Percentiles rank a stretch among this genome's conserved stretches.
phyloP scores from a whole-genome alignment of 202 grass and related monocot species.

The Carex sylvatica region DNA sequence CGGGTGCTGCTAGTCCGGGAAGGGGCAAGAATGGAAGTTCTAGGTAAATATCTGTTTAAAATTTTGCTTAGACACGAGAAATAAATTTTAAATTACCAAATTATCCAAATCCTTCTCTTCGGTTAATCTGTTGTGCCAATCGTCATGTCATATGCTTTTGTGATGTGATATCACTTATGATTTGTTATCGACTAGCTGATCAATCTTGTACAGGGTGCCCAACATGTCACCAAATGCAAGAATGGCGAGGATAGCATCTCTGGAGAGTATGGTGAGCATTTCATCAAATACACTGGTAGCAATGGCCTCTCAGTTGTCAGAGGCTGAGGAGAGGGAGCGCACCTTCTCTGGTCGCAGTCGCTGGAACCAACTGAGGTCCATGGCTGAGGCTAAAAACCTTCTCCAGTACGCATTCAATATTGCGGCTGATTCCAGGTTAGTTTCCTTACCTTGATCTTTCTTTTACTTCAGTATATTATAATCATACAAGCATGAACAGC shows the following conservation, averaged over 20 bases:
- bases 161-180: neutral
- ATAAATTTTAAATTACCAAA: neutral
- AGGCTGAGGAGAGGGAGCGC: constrained; percentile 95
- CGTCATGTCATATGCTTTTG: neutral
- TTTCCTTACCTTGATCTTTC: constrained; percentile 3
- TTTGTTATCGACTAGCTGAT: neutral
- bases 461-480: neutral
- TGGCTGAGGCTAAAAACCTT: constrained; percentile 93
- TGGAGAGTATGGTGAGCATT: constrained; percentile 98
- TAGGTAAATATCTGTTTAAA: constrained; percentile 43
- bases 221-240: constrained; percentile 87
- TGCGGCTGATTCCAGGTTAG: constrained; percentile 86
- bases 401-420: constrained; percentile 79
- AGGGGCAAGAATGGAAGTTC: constrained; percentile 86
- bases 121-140: neutral
- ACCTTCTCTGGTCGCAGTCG: constrained; percentile 77
- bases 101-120: neutral
- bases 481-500: neutral
- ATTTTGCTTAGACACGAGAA: neutral
- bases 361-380: constrained; percentile 94
- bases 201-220: constrained; percentile 50
- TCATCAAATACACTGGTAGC: constrained; percentile 91
- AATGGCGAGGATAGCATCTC: constrained; percentile 79
- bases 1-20: constrained; percentile 41
- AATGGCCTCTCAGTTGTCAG: constrained; percentile 98